phyloP scores from a whole-genome alignment of 192 early-diverging fungal genomes.

The Geranomyces michiganensis region DNA sequence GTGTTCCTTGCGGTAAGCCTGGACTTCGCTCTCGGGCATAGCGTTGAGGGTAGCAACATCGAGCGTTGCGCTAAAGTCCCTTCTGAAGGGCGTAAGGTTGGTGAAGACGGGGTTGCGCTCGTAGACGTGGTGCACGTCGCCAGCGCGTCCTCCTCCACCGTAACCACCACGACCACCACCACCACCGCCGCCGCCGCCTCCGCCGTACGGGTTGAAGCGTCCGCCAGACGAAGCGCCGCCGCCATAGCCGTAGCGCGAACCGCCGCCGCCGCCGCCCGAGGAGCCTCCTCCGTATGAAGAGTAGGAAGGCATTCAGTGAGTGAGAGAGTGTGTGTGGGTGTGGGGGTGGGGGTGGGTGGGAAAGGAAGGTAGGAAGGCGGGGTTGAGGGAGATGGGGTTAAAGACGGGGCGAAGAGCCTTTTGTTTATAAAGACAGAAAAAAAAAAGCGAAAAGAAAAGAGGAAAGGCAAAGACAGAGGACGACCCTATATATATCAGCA shows the following conservation, averaged over 20 bases:
- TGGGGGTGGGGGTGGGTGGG: neutral
- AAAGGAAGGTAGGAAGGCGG: neutral
- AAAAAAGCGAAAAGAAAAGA: too few species aligned
- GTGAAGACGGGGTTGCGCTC: constrained; percentile 39
- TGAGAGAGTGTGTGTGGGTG: neutral
- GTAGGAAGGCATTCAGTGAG: constrained; percentile 1
- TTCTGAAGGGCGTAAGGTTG: constrained; percentile 48
- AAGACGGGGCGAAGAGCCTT: neutral
- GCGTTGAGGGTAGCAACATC: constrained; percentile 20
- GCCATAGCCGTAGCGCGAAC: constrained; percentile 21
- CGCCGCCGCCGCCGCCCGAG: constrained; percentile 1
- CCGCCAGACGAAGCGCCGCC: constrained; percentile 18
- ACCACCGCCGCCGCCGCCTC: constrained; percentile 32
- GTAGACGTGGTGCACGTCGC: constrained; percentile 47
- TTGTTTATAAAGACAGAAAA: too few species aligned
- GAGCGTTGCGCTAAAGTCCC: constrained; percentile 52
- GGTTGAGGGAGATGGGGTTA: neutral
- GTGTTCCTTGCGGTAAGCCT: constrained; percentile 61
- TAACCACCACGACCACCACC: constrained; percentile 31
- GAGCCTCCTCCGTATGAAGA: neutral
- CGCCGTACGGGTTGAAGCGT: constrained; percentile 24
- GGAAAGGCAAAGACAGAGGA: too few species aligned
- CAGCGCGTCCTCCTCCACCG: constrained; percentile 14
- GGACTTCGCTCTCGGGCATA: constrained; percentile 39
- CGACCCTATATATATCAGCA: too few species aligned